Base-by-base conservation (phyloP, 2,329 filamentous ascomycete genomes). In the Macroventuria anomochaeta region DNA sequence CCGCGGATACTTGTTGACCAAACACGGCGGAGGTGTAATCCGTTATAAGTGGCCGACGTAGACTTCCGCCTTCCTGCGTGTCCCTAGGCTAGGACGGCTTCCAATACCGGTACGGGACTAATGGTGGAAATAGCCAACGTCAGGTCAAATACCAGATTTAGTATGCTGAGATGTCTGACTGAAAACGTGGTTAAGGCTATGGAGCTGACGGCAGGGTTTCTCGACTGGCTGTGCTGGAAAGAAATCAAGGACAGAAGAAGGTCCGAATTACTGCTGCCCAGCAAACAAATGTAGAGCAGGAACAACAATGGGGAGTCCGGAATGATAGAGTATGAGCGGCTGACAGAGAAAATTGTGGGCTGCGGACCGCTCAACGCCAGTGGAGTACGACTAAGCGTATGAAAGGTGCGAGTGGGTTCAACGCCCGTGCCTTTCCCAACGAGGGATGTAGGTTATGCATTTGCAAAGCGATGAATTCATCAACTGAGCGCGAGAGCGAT, bases 391-490 rank as follows among this genome's bases (percentile, higher is more conserved):
- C 46, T 63, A 61, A 64, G 63, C 50, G 59, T 62, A 58, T 51
- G 57, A 57, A 42, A 54, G 46, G 50, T 59, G 63, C 57, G 58
- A 57, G 57, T 53, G 61, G 58, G 42, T 41, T 63, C 57, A 58
- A 55, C 61, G 54, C 58, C 55, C 62, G 56, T 67, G 52, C 58
- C 59, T 57, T 62, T 61, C 65, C 69, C 61, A 69, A 69, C 60
- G 52, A 62, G 62, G 67, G 59, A 48, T 37, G 51, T 63, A 59
- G 65, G 64, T 67, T 70, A 68, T 69, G 67, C 69, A 67, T 63
- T 58, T 64, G 64, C 64, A 62, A 62, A 64, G 65, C 67, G 59
- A 70, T 67, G 67, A 69, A 70, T 65, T 67, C 69, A 68, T 71
- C 67, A 65, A 69, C 60, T 65, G 57, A 61, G 59, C 57, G 50